These are phyloP conservation scores for Fallopia convolvulus DNA, from an alignment of 148 eudicot genomes.

Conservation along the genomic window DNA sequence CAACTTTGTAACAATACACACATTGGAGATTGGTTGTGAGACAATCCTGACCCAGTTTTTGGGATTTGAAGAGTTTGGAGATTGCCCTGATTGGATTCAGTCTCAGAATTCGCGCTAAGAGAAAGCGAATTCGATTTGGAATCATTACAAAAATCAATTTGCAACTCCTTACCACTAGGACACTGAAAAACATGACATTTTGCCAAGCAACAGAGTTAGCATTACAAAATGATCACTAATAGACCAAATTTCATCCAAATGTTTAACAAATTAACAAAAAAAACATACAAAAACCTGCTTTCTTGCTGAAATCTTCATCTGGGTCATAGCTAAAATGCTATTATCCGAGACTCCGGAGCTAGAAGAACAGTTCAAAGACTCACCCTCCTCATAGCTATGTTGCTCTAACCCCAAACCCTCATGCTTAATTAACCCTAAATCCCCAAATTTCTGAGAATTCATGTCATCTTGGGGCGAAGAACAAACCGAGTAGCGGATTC, in stretches of 20 bases:
- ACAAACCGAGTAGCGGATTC: not conserved
- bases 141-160: not conserved
- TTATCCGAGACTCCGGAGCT: slow-evolving; percentile 3
- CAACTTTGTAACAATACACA: not conserved
- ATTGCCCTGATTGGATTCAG: not conserved
- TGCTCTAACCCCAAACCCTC: not conserved
- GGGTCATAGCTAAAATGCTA: not conserved
- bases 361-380: slow-evolving; percentile 6
- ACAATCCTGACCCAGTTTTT: not conserved
- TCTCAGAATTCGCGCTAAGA: not conserved
- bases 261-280: not conserved
- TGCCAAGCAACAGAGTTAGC: not conserved
- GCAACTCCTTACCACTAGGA: not conserved
- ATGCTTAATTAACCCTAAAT: not conserved
- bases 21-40: not conserved
- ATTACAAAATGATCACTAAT: not conserved
- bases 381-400: slow-evolving; percentile 4
- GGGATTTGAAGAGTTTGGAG: not conserved
- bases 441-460: not conserved
- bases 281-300: not conserved
- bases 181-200: not conserved
- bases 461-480: not conserved
- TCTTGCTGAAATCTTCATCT: not conserved
- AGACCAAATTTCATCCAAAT: not conserved
- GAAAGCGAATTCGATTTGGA: not conserved